Base-by-base conservation (phyloP, 2,329 filamentous ascomycete genomes). In the Paracoccidioides lutzii region DNA sequence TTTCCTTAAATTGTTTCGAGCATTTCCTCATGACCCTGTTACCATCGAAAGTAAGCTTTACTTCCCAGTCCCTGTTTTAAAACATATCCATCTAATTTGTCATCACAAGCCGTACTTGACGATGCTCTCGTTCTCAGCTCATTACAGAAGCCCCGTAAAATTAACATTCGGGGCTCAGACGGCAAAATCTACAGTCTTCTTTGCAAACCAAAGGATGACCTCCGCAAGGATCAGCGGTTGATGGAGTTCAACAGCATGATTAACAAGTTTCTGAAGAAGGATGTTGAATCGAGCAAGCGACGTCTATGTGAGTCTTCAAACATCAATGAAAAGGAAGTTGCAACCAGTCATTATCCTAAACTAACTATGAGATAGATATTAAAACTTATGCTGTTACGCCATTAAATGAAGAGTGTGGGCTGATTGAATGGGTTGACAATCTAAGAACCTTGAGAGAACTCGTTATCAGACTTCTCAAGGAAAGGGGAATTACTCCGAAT, bases 201-300 rank as follows among this genome's bases (percentile, higher is more conserved):
- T 55, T 94, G 95, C 75, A 98, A 99, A 67, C 94, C 93, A 7
- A 97, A 97, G 69, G 93, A 98, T 68, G 94, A 99, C 69, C 80
- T 99, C 30, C 86, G 93, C 52, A 98, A 95, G 62, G 94, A 99
- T 65, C 91, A 97, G 69, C 88, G 93, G 53, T 82, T 98, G 22
- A 98, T 98, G 90, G 94, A 98, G 67, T 98, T 98, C 76, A 98
- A 97, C 68, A 84, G 86, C 48, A 93, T 97, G 81, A 97, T 98
- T 75, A 98, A 98, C 68, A 81, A 93, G 57, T 89, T 91, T 2
- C 74, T 99, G 56, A 95, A 96, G 67, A 84, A 87, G 59, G 90
- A 97, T 65, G 84, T 90, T 2, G 90, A 96, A 67, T 88, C 90
- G 14, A 94, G 88, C 70, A 87, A 88, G 68, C 82, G 93, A 14